Conservation (phyloP, 1,284 basidiomycete species). For the Gomphus bonarii region DNA sequence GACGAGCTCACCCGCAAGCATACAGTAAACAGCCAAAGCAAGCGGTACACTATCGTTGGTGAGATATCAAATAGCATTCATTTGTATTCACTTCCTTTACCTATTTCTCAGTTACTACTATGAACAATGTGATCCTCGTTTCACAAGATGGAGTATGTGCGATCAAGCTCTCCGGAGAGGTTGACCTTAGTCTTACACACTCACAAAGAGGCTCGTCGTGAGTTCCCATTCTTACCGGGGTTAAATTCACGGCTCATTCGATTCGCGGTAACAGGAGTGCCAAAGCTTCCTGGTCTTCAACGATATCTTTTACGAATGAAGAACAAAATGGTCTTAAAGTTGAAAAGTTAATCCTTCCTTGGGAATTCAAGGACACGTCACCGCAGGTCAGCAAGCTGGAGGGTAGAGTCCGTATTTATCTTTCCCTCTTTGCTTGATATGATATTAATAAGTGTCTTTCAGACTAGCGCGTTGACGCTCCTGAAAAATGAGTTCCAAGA, state of each 20-base stretch:
- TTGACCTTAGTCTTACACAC: slow-evolving; percentile 19
- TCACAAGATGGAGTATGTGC: slow-evolving; percentile 19
- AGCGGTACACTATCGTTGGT: neutral
- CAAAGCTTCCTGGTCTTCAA: slow-evolving; percentile 14
- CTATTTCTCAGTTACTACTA: neutral
- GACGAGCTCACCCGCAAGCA: neutral
- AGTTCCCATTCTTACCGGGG: neutral
- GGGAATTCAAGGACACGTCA: neutral
- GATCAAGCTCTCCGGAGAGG: slow-evolving; percentile 22
- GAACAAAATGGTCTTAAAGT: neutral
- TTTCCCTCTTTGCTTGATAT: slow-evolving; percentile 11
- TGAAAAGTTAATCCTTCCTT: neutral
- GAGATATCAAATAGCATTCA: neutral
- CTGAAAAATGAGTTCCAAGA: neutral
- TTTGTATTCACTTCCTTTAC: neutral
- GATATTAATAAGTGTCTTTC: neutral
- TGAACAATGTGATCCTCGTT: slow-evolving; percentile 16
- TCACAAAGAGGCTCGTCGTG: slow-evolving; percentile 18
- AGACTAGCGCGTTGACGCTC: slow-evolving; percentile 10
- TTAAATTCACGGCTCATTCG: neutral
- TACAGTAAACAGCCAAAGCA: neutral
- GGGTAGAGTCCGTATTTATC: neutral
- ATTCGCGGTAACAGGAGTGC: slow-evolving; percentile 15
- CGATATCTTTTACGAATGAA: slow-evolving; percentile 14
- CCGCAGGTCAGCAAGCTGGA: neutral